phyloP scores from a whole-genome alignment of 345 rosid genomes.

The Conringia planisiliqua region DNA sequence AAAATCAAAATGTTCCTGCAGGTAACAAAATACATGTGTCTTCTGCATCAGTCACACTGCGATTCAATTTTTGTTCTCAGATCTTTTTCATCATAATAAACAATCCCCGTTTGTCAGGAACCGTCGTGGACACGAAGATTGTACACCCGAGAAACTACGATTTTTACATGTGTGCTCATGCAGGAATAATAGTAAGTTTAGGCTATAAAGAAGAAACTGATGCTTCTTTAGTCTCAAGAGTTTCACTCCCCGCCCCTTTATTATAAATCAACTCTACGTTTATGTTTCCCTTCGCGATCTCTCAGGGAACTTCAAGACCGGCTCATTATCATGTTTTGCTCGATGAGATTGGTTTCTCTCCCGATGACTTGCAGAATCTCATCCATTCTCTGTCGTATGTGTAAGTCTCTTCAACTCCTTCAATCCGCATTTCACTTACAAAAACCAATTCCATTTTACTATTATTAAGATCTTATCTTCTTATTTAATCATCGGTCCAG shows the following conservation, averaged over 20 bases:
- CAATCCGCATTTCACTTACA: background rate
- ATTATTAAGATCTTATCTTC: background rate
- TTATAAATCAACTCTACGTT: background rate
- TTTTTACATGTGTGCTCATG: slow-evolving; percentile 90
- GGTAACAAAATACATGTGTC: slow-evolving; percentile 38
- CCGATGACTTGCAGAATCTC: slow-evolving; percentile 64
- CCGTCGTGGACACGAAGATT: slow-evolving; percentile 76
- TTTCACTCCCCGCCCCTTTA: background rate
- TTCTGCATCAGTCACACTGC: background rate
- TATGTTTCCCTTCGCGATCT: background rate
- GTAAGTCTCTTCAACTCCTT: slow-evolving; percentile 42
- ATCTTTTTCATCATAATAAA: background rate
- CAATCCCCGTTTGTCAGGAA: slow-evolving; percentile 43
- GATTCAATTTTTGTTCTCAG: background rate
- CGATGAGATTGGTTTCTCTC: slow-evolving; percentile 82
- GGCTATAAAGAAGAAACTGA: background rate
- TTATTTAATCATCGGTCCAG: slow-evolving; percentile 40
- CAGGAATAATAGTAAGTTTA: slow-evolving; percentile 64
- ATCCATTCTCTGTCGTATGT: slow-evolving; percentile 74
- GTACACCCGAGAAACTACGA: slow-evolving; percentile 84
- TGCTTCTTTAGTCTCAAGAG: background rate
- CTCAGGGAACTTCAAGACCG: slow-evolving; percentile 87
- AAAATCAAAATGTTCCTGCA: slow-evolving; percentile 84
- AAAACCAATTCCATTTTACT: background rate
- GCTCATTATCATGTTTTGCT: slow-evolving; percentile 81